Evolutionary conservation across 2,329 filamentous ascomycete species (phyloP).

Genomic region (Calonectria multiphialidica): DNA sequence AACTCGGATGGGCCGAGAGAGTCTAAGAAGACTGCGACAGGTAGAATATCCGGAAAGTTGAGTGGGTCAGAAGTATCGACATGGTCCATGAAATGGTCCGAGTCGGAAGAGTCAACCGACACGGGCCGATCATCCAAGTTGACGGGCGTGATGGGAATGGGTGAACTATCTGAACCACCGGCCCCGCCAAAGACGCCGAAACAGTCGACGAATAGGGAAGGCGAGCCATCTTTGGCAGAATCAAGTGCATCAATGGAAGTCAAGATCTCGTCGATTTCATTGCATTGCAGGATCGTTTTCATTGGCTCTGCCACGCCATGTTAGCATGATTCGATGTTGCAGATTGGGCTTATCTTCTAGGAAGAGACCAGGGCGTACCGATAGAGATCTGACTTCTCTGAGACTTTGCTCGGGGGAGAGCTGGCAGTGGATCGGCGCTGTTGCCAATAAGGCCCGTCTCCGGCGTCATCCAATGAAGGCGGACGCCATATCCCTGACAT

Average conservation of each 20-base stretch:
- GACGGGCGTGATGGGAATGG: neutral
- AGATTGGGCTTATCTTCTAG: neutral
- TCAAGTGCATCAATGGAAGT: slow-evolving; percentile 16
- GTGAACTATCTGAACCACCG: neutral
- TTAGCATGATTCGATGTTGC: neutral
- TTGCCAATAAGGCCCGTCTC: slow-evolving; percentile 12
- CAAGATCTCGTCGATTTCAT: slow-evolving; percentile 19
- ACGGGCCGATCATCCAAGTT: slow-evolving; percentile 7
- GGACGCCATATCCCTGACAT: slow-evolving; percentile 48
- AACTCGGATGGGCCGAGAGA: slow-evolving; percentile 14
- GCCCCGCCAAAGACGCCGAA: slow-evolving; percentile 19
- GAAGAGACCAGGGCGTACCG: slow-evolving; percentile 6
- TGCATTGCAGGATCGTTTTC: slow-evolving; percentile 9
- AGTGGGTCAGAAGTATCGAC: neutral
- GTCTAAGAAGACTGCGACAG: slow-evolving; percentile 15
- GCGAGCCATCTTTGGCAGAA: neutral
- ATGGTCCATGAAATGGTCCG: slow-evolving; percentile 14
- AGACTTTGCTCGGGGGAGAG: slow-evolving; percentile 15
- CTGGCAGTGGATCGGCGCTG: slow-evolving; percentile 9
- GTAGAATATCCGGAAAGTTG: slow-evolving; percentile 12
- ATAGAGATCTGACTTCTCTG: slow-evolving; percentile 24
- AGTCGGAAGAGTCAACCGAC: slow-evolving; percentile 16
- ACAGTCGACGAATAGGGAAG: neutral
- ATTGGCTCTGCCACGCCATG: slow-evolving; percentile 8
- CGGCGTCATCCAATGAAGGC: slow-evolving; percentile 43